Evolutionary conservation across 164 flowering plant species (phyloP), one percentile per base, ranked within the genome.

Genomic region (Nymphaea thermarum): DNA sequence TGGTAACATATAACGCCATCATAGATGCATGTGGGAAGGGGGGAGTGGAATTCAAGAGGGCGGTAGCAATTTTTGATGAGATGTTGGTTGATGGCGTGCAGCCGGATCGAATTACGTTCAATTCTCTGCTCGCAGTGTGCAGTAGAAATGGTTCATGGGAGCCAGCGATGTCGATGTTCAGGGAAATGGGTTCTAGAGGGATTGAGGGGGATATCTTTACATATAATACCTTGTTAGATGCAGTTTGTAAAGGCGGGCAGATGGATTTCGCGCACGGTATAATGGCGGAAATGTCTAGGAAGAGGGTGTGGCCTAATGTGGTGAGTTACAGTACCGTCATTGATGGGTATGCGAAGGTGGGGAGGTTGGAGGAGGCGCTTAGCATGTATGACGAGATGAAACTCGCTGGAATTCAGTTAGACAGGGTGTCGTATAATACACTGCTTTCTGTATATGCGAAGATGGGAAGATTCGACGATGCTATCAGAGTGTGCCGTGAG

Each of bases 1-100:
- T 92, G 68, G 96, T 95, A 14, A 88, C 96, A 44, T 95, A 88
- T 68, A 95, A 95, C 83, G 92, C 99, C 5, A 87, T 92, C 61
- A 95, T 95, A 67, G 97, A 95, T 82, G 99, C 99, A 0, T 90
- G 92, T 81, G 99, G 87, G 2, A 95, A 95, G 81, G 98, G 97
- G 60, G 98, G 99, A 18, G 86, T 85, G 60, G 87, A 87, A 57
- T 88, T 86, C 68, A 75, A 77, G 43, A 68, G 72, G 60, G 96
- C 89, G 0, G 72, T 75, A 8, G 82, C 69, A 65, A 75, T 90
- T 63, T 89, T 90, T 25, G 82, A 90, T 74, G 96, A 95, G 45
- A 95, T 95, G 99, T 69, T 83, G 71, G 72, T 65, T 16, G 81
- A 78, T 67, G 87, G 96, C 53, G 87, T 92, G 25, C 83, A 79